A percentile compares a stretch with the other conserved stretches of the same genome.
These are phyloP conservation scores for Purshia tridentata DNA, from an alignment of 306 rosid genomes.

Conservation along the genomic window DNA sequence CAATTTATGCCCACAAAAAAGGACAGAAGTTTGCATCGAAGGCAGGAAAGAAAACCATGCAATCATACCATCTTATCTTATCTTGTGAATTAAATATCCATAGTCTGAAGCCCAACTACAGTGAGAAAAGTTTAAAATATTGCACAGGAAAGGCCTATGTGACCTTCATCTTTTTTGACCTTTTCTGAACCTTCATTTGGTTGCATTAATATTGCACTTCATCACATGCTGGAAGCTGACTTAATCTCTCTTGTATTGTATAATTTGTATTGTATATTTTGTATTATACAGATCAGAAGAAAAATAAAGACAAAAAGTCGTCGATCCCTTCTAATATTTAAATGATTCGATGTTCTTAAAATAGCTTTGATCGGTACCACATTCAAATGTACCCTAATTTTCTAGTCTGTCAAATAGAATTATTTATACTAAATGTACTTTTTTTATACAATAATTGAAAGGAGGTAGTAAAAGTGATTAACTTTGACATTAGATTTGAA, in stretches of 20 bases:
- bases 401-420: too few species aligned
- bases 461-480: too few species aligned
- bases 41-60: background rate
- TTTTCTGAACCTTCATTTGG: background rate
- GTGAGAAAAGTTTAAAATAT: background rate
- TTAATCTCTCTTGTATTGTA: background rate
- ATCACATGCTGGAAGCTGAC: conserved; percentile 5
- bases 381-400: too few species aligned
- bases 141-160: background rate
- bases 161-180: too few species aligned
- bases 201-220: background rate
- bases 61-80: conserved; percentile 10
- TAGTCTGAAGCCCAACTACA: background rate
- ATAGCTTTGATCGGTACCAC: background rate
- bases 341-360: background rate
- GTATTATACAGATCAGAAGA: background rate
- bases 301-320: background rate
- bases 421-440: too few species aligned
- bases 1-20: background rate
- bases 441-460: too few species aligned
- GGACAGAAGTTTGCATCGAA: background rate
- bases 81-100: background rate
- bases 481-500: too few species aligned
- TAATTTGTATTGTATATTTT: too few species aligned
- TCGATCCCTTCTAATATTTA: background rate